phyloP scores from a whole-genome alignment of 352 stramenopile species.

The Pythium aquatile region DNA sequence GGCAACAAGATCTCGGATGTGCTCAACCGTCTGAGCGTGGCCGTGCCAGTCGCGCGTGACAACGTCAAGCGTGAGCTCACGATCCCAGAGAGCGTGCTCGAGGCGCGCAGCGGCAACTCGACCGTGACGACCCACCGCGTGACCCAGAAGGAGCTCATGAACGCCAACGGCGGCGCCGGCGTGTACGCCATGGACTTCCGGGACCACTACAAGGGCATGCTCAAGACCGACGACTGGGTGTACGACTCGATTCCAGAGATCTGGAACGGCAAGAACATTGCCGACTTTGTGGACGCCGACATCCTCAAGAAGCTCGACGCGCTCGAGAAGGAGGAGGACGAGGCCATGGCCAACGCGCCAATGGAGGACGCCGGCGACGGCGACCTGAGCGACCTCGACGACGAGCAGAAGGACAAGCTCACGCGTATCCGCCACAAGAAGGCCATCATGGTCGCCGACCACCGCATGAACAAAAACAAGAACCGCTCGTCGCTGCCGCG shows the following conservation, averaged over 20 bases:
- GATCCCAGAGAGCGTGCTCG: conserved; percentile 93
- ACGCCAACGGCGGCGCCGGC: conserved; percentile 95
- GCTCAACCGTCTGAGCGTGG: conserved; percentile 96
- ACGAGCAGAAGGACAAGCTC: conserved; percentile 94
- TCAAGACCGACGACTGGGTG: conserved; percentile 95
- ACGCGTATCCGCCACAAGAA: conserved; percentile 83
- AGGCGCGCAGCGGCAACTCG: conserved; percentile 55
- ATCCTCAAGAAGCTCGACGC: conserved; percentile 96
- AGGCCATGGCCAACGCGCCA: conserved; percentile 89
- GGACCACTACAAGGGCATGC: conserved; percentile 95
- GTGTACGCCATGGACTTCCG: conserved; percentile 98
- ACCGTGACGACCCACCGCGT: conserved; percentile 32
- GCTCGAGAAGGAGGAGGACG: conserved; percentile 97
- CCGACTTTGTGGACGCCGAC: conserved; percentile 98
- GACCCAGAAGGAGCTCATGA: conserved; percentile 87
- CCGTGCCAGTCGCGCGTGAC: conserved; percentile 93
- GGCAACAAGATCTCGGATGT: conserved; percentile 96
- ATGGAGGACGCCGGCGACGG: conserved; percentile 85
- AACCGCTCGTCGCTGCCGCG: conserved; percentile 91
- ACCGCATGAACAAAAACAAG: conserved; percentile 94
- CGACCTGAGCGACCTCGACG: conserved; percentile 91
- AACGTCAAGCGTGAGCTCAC: conserved; percentile 85
- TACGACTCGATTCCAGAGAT: conserved; percentile 99
- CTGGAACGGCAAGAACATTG: conserved; percentile 99
- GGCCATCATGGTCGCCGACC: conserved; percentile 76